Base-by-base conservation (phyloP, 805 yeast species). In the Wickerhamiella dianesei region DNA sequence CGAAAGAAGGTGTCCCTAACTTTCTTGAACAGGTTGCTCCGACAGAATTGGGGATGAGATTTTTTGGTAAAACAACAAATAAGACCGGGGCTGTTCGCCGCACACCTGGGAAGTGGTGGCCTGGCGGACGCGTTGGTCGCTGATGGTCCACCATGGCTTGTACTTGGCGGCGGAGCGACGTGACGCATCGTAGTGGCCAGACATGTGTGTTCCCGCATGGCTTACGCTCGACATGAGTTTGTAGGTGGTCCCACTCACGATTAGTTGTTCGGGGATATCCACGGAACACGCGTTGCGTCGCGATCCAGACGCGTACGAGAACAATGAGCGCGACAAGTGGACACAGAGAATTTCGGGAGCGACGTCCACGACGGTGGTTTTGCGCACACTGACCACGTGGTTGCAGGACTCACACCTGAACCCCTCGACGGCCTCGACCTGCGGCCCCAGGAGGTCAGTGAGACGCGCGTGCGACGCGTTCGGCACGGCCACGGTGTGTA, bases 141-240 rank as follows among this genome's bases (percentile, higher is more conserved):
- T 84, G 32, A 88, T 76, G 52, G 83, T 72, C 97, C 97, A 89
- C 68, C 71, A 66, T 17, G 53, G 56, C 45, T 55, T 53, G 32
- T 50, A 42, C 22, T 56, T 52, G 5, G 37, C 35, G 13, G 22
- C 21, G 39, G 43, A 22, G 12, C 77, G 77, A 51, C 82, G 79
- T 60, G 77, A 85, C 56, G 95, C 84, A 57, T 88, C 95, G 60
- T 87, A 88, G 59, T 88, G 97, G 1, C 97, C 97, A 40, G 77
- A 75, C 18, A 79, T 73, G 62, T 88, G 96, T 1, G 89, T 78
- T 0, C 98, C 98, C 41, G 79, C 76, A 60, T 92, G 97, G 53
- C 87, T 74, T 17, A 92, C 77, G 51, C 85, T 67, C 0, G 96
- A 82, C 51, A 72, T 74, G 35, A 92, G 68, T 50, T 68, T 67